Percentiles rank a stretch among this genome's conserved stretches.
Evolutionary conservation across 495 filamentous ascomycete species (phyloP).

Genomic region (Daldinia loculata): DNA sequence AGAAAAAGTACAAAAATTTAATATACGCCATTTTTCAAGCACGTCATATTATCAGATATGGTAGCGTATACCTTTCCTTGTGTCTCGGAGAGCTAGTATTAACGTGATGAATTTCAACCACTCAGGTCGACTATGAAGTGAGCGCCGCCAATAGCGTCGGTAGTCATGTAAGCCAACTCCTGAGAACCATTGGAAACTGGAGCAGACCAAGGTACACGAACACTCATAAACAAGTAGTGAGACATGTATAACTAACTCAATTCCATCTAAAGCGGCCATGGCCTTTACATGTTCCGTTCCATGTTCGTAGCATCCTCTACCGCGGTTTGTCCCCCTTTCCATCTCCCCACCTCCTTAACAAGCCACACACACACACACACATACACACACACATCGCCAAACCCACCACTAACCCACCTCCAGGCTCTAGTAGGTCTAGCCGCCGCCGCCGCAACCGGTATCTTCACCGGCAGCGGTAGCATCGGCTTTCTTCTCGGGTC

Average conservation of each 20-base stretch:
- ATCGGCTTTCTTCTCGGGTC: slow-evolving; percentile 29
- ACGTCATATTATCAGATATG: background rate
- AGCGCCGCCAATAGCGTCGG: slow-evolving; percentile 16
- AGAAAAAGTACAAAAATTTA: background rate
- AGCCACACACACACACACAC: no score
- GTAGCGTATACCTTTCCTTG: background rate
- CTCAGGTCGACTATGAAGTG: slow-evolving; percentile 29
- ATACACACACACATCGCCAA: background rate
- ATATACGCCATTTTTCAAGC: background rate
- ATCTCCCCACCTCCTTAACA: background rate
- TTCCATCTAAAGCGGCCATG: slow-evolving; percentile 22
- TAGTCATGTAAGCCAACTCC: slow-evolving; percentile 34
- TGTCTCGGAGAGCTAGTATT: background rate
- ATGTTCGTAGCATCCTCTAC: slow-evolving; percentile 34
- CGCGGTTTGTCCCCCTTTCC: slow-evolving; percentile 12
- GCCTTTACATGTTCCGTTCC: slow-evolving; percentile 36
- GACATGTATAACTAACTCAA: slow-evolving; percentile 4
- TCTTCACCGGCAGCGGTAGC: slow-evolving; percentile 28
- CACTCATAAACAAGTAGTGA: background rate
- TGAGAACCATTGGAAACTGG: slow-evolving; percentile 37
- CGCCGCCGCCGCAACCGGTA: slow-evolving; percentile 19
- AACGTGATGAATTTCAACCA: background rate
- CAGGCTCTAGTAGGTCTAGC: slow-evolving; percentile 34
- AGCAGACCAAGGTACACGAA: slow-evolving; percentile 27
- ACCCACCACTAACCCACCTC: background rate